phyloP scores from a whole-genome alignment of 192 early-diverging fungal species.

The Globomyces pollinis-pini region DNA sequence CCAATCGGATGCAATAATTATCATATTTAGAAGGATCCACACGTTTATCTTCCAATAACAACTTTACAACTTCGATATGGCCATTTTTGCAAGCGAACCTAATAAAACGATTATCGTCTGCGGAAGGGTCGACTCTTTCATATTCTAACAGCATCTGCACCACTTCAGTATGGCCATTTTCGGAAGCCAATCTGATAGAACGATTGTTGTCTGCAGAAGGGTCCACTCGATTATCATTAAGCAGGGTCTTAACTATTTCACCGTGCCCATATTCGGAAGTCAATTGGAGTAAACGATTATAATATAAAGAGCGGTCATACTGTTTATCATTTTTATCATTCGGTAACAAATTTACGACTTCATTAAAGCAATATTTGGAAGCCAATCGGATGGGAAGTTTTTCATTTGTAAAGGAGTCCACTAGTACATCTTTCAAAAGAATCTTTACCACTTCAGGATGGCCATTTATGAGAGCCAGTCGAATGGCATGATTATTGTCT shows the following conservation, averaged over 20 bases:
- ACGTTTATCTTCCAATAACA: background rate
- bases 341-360: no score
- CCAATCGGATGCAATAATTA: background rate
- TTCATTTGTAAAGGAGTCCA: no score
- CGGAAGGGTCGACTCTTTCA: background rate
- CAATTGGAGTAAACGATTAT: no score
- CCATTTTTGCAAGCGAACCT: background rate
- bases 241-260: background rate
- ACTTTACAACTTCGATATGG: background rate
- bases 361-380: no score
- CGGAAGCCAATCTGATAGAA: background rate
- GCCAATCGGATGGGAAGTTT: no score
- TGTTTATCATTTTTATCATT: no score
- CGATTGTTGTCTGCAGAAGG: background rate
- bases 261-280: background rate
- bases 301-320: no score
- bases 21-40: background rate
- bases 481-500: background rate
- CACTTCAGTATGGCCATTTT: background rate
- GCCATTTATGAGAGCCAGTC: background rate
- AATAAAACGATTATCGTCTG: background rate
- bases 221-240: background rate
- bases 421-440: no score
- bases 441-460: conserved; percentile 1
- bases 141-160: background rate